Conservation (phyloP, 2,329 filamentous ascomycete species). For the Bipolaris zeicola region DNA sequence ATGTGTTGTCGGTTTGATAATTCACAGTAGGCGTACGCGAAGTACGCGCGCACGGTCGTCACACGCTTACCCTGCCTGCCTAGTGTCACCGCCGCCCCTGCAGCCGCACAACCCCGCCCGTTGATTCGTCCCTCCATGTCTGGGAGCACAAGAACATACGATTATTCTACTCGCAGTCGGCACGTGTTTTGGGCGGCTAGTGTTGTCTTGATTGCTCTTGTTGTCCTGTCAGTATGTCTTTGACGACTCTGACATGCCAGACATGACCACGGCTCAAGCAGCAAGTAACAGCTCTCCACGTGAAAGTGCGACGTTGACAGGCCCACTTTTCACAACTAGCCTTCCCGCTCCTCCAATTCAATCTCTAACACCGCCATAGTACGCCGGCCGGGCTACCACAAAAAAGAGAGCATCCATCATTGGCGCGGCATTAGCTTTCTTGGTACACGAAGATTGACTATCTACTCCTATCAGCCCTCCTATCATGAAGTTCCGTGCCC, state of each 20-base stretch:
- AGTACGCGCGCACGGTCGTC: slow-evolving; percentile 12
- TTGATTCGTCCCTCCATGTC: slow-evolving; percentile 25
- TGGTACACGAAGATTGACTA: background rate
- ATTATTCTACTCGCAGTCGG: background rate
- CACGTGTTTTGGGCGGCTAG: background rate
- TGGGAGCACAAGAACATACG: slow-evolving; percentile 8
- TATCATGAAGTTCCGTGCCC: slow-evolving; percentile 23
- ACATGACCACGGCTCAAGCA: background rate
- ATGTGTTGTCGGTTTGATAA: slow-evolving; percentile 26
- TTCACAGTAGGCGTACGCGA: slow-evolving; percentile 27
- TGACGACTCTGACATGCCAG: slow-evolving; percentile 1
- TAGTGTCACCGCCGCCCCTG: slow-evolving; percentile 19
- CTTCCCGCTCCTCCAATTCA: slow-evolving; percentile 9
- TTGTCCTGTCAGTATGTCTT: background rate
- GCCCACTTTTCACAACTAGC: slow-evolving; percentile 8
- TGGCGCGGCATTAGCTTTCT: background rate
- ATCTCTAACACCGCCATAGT: background rate
- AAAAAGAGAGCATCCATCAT: background rate
- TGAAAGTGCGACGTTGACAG: slow-evolving; percentile 2
- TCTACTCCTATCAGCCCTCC: slow-evolving; percentile 9
- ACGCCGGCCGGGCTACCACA: background rate
- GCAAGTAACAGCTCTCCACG: slow-evolving; percentile 14
- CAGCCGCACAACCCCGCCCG: slow-evolving; percentile 10
- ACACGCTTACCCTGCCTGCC: slow-evolving; percentile 16
- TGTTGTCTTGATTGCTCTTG: background rate